Conservation (phyloP, 106 monocot species). For the Triglochin maritima region DNA sequence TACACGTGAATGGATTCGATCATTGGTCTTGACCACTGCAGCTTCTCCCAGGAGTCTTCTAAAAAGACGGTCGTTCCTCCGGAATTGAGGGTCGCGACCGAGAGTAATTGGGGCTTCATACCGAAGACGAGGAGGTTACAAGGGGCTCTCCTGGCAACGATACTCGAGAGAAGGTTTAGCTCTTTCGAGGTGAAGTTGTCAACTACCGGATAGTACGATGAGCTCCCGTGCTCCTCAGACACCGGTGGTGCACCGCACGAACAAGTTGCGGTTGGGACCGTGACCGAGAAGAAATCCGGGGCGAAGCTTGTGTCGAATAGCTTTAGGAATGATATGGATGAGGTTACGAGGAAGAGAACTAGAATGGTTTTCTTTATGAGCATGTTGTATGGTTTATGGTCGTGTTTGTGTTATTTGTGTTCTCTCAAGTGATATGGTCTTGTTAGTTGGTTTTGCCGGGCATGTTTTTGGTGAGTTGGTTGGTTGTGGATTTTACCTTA, state of each 20-base stretch:
- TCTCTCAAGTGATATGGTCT: too few relatives aligned
- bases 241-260: background rate
- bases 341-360: constrained; percentile 22
- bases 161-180: constrained; percentile 11
- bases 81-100: constrained; percentile 8
- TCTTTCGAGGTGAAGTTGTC: constrained; percentile 32
- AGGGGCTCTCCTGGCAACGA: constrained; percentile 23
- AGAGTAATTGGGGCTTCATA: constrained; percentile 19
- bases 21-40: background rate
- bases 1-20: constrained; percentile 10
- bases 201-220: background rate
- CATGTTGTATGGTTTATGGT: constrained; percentile 5
- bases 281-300: background rate
- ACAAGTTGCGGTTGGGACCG: background rate
- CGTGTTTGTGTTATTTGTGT: too few relatives aligned
- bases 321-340: constrained; percentile 33
- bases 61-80: constrained; percentile 31
- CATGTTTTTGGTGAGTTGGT: too few relatives aligned
- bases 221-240: background rate
- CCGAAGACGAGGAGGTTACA: constrained; percentile 54
- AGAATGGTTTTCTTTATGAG: constrained; percentile 22
- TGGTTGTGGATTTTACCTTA: too few relatives aligned
- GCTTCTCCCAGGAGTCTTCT: constrained; percentile 23
- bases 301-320: constrained; percentile 21
- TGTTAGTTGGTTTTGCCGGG: too few relatives aligned